Evolutionary conservation across 192 early-diverging fungal species (phyloP).

Genomic region (Coemansia sp.): DNA sequence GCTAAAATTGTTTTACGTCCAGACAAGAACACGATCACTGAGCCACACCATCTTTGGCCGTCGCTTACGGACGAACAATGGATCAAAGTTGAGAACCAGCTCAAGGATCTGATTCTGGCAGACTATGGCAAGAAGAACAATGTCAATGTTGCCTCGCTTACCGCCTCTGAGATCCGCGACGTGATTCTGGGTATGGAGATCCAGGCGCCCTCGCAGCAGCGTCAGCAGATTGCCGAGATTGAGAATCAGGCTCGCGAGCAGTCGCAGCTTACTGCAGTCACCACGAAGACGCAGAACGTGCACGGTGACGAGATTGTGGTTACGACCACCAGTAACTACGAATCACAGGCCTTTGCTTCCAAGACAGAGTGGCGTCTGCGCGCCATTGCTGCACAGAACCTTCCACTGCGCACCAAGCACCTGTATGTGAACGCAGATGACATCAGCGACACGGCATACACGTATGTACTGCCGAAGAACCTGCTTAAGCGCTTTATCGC

Average conservation of each 20-base stretch:
- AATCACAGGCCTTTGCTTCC: conserved; percentile 94
- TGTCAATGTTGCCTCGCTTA: conserved; percentile 95
- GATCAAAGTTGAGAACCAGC: conserved; percentile 89
- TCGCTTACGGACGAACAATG: conserved; percentile 95
- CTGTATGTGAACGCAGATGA: conserved; percentile 96
- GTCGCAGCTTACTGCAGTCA: conserved; percentile 91
- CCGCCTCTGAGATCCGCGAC: conserved; percentile 95
- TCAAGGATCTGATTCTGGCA: conserved; percentile 96
- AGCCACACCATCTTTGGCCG: conserved; percentile 98
- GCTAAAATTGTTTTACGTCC: conserved; percentile 95
- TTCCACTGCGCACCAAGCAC: conserved; percentile 93
- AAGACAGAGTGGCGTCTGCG: conserved; percentile 99
- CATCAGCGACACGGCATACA: conserved; percentile 91
- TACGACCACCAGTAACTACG: conserved; percentile 96
- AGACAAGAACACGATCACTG: conserved; percentile 89
- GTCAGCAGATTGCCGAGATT: conserved; percentile 97
- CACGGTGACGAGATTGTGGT: conserved; percentile 98
- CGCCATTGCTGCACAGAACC: conserved; percentile 94
- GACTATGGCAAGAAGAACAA: conserved; percentile 99
- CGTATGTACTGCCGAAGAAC: conserved; percentile 98
- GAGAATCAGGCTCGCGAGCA: conserved; percentile 94
- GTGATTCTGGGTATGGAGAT: conserved; percentile 99
- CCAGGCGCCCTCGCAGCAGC: conserved; percentile 90
- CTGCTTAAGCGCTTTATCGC: conserved; percentile 95
- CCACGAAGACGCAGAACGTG: conserved; percentile 94